Evolutionary conservation across 106 monocot genomes (phyloP).

Genomic region (Allium sativum): DNA sequence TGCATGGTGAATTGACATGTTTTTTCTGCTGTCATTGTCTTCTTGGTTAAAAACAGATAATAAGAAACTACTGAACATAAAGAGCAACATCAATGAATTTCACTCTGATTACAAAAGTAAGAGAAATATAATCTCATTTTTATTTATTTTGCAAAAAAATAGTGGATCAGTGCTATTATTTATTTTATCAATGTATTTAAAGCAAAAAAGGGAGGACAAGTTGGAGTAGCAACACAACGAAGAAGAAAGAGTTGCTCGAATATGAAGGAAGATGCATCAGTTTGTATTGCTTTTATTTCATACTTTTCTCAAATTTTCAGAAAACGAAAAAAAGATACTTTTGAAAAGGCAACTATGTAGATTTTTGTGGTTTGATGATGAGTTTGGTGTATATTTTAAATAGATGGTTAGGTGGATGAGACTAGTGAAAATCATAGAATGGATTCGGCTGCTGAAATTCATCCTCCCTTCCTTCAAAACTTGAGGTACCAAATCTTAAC

Average conservation of each 20-base stretch:
- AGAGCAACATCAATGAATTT: not conserved
- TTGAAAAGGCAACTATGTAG: too few species aligned
- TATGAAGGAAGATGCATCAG: not conserved
- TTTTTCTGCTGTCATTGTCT: not conserved
- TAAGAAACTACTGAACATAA: conserved; percentile 8
- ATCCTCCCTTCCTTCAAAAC: conserved; percentile 8
- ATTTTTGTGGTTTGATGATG: too few species aligned
- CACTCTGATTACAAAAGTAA: conserved; percentile 5
- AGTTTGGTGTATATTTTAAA: too few species aligned
- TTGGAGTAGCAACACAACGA: not conserved
- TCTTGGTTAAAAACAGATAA: not conserved
- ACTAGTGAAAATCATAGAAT: not conserved
- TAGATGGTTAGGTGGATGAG: conserved; percentile 1
- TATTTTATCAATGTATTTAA: not conserved
- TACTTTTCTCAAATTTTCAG: not conserved
- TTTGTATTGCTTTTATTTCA: not conserved
- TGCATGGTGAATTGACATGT: not conserved
- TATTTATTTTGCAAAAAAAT: not conserved
- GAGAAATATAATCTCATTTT: not conserved
- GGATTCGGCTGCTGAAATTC: not conserved
- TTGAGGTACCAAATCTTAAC: conserved; percentile 20
- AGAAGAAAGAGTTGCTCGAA: conserved; percentile 7
- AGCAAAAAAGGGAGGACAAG: not conserved
- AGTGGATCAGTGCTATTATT: not conserved
- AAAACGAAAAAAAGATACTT: too few species aligned